Percentiles rank a stretch among this genome's conserved stretches.
phyloP scores from a whole-genome alignment of 371 early-diverging fungal species.

The Actinomortierella ambigua region DNA sequence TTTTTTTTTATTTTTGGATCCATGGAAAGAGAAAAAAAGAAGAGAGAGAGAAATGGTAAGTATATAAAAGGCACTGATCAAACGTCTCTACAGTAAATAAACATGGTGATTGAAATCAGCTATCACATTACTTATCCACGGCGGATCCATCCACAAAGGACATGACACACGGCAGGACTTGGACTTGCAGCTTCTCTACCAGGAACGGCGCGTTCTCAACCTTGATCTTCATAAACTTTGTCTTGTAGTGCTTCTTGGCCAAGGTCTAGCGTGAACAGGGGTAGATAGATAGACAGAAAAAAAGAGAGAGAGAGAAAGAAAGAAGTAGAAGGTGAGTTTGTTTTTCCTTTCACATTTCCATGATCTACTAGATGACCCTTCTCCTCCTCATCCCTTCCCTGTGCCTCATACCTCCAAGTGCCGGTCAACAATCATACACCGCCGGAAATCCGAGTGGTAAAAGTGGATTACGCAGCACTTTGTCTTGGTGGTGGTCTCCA shows the following conservation, averaged over 20 bases:
- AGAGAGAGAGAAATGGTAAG: background rate
- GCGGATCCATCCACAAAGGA: conserved; percentile 76
- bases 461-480: conserved; percentile 87
- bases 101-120: too few species aligned
- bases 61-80: too few species aligned
- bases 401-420: conserved; percentile 71
- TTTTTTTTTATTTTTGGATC: background rate
- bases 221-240: conserved; percentile 86
- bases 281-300: background rate
- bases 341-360: too few species aligned
- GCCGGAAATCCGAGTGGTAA: conserved; percentile 88
- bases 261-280: conserved; percentile 50
- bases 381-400: background rate
- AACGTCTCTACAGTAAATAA: too few species aligned
- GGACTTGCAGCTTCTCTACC: conserved; percentile 86
- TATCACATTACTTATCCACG: conserved; percentile 62
- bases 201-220: conserved; percentile 92
- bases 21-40: background rate
- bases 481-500: conserved; percentile 81
- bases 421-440: conserved; percentile 92
- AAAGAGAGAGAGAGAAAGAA: background rate
- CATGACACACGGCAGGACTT: conserved; percentile 92
- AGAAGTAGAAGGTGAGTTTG: background rate
- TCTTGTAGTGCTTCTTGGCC: conserved; percentile 79
- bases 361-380: background rate